These are phyloP conservation scores for Triangularia verruculosa DNA, from an alignment of 2,329 filamentous ascomycete species.

Conservation along the genomic window DNA sequence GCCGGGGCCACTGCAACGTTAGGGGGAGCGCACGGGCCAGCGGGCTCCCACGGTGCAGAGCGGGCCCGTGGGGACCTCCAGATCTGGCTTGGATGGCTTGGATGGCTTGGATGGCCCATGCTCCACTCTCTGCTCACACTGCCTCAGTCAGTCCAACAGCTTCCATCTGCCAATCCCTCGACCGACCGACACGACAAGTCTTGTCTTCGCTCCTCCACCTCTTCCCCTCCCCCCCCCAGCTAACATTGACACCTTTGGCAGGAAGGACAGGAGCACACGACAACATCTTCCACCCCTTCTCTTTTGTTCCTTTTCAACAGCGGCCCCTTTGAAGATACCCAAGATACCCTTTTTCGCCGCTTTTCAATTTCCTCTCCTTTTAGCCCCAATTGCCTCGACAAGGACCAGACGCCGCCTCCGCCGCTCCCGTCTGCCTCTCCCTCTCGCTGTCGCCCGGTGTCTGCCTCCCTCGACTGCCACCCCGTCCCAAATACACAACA, in stretches of 20 bases:
- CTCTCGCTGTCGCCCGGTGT: background rate
- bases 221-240: slow-evolving; percentile 1
- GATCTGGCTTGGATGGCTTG: background rate
- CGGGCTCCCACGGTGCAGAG: slow-evolving; percentile 16
- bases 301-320: slow-evolving; percentile 22
- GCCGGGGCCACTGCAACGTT: background rate
- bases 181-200: slow-evolving; percentile 19
- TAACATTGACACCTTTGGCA: slow-evolving; percentile 3
- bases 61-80: slow-evolving; percentile 9
- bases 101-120: slow-evolving; percentile 3
- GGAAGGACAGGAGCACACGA: slow-evolving; percentile 31
- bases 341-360: slow-evolving; percentile 39
- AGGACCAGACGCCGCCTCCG: slow-evolving; percentile 9
- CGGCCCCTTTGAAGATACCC: slow-evolving; percentile 17
- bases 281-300: slow-evolving; percentile 25
- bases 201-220: slow-evolving; percentile 21
- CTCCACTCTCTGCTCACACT: slow-evolving; percentile 13
- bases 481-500: background rate
- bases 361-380: slow-evolving; percentile 28
- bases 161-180: slow-evolving; percentile 23
- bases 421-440: slow-evolving; percentile 12
- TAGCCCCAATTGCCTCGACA: slow-evolving; percentile 24
- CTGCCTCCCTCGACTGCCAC: background rate
- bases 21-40: slow-evolving; percentile 22
- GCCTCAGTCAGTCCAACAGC: slow-evolving; percentile 14